Conservation (phyloP, 306 rosid genomes). For the Betula pendula region DNA sequence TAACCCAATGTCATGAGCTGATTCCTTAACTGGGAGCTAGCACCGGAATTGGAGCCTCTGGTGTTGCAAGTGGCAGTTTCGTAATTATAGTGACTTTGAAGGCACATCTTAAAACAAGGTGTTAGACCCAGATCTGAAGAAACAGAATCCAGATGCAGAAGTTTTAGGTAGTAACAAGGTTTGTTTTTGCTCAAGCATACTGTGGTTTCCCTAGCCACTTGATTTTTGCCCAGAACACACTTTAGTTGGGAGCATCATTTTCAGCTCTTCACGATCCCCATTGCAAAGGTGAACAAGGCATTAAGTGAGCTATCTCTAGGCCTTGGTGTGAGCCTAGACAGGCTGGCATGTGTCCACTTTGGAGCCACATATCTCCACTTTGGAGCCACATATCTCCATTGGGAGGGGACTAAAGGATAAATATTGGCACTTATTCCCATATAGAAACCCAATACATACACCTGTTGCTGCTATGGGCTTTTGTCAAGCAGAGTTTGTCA, state of each 20-base stretch:
- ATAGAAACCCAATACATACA: no score
- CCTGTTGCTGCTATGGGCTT: no score
- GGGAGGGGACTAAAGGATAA: no score
- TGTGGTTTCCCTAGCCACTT: not conserved
- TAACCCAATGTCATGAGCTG: not conserved
- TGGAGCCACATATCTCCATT: no score
- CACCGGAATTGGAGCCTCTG: not conserved
- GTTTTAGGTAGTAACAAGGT: not conserved
- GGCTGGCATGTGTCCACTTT: not conserved
- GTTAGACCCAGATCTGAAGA: not conserved
- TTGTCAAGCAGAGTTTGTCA: no score
- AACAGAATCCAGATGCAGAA: not conserved
- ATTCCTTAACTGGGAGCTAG: not conserved
- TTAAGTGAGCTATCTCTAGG: not conserved
- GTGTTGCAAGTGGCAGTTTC: not conserved
- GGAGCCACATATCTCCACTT: no score
- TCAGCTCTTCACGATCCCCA: not conserved
- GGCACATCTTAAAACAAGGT: not conserved
- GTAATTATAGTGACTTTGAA: not conserved
- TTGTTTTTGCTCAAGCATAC: not conserved
- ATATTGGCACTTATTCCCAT: no score
- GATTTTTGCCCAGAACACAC: not conserved
- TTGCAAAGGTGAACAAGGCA: not conserved
- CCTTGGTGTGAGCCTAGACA: not conserved
- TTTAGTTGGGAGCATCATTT: not conserved